Percentiles rank a stretch among this genome's conserved stretches.
phyloP scores from a whole-genome alignment of 2,329 filamentous ascomycete genomes.

The Furcasterigmium sp. region DNA sequence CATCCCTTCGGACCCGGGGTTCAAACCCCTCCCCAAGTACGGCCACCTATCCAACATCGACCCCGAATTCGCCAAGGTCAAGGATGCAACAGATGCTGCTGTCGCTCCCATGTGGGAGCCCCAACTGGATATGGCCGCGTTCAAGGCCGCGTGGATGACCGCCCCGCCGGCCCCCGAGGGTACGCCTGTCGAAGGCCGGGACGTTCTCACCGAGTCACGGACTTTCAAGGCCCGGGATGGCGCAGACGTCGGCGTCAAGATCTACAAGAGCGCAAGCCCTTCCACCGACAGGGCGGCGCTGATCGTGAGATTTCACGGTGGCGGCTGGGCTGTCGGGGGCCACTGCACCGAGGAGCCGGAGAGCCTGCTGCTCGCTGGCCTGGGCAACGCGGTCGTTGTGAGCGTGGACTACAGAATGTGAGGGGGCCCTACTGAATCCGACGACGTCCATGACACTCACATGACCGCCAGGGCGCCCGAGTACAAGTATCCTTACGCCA shows the following conservation, averaged over 20 bases:
- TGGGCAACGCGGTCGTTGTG: slow-evolving; percentile 14
- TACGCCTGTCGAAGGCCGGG: slow-evolving; percentile 4
- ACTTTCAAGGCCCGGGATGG: slow-evolving; percentile 26
- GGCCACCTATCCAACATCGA: background rate
- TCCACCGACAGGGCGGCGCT: slow-evolving; percentile 6
- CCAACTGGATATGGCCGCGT: slow-evolving; percentile 17
- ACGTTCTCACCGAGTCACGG: slow-evolving; percentile 22
- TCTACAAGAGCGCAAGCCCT: slow-evolving; percentile 18
- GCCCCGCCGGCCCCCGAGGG: background rate
- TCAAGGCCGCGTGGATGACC: background rate
- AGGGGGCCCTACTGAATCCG: slow-evolving; percentile 4
- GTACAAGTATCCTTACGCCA: slow-evolving; percentile 24
- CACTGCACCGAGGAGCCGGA: slow-evolving; percentile 17
- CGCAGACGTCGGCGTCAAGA: slow-evolving; percentile 25
- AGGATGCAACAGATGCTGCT: background rate
- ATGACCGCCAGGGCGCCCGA: slow-evolving; percentile 26
- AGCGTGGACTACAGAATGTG: slow-evolving; percentile 30
- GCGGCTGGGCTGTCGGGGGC: slow-evolving; percentile 17
- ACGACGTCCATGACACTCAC: too few relatives aligned
- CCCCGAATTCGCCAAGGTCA: background rate
- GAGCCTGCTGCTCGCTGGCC: slow-evolving; percentile 13
- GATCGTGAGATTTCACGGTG: slow-evolving; percentile 28
- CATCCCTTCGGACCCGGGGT: background rate
- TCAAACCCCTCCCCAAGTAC: background rate
- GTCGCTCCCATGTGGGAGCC: slow-evolving; percentile 4